These are phyloP conservation scores for Plasmodium chabaudi DNA, from an alignment of 169 alveolate genomes.

Conservation along the genomic window DNA sequence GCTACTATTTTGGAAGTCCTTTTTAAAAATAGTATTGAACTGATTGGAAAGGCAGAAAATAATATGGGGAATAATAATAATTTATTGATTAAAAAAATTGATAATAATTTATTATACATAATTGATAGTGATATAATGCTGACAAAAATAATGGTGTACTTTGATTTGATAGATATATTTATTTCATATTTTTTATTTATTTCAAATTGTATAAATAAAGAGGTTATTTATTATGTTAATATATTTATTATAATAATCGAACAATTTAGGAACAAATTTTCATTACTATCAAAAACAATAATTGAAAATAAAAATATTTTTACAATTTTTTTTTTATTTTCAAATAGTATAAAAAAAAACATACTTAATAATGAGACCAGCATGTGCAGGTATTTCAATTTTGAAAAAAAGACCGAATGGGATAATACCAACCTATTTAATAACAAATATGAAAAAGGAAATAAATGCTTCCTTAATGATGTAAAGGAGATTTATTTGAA, in stretches of 20 bases:
- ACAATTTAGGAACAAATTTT: not conserved
- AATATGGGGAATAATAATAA: not conserved
- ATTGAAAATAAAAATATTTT: not conserved
- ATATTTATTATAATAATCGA: not conserved
- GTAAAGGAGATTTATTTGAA: not conserved
- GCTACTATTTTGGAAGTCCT: not conserved
- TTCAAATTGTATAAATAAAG: not conserved
- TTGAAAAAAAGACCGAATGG: not conserved
- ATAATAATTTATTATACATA: conserved; percentile 12
- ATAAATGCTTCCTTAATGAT: not conserved
- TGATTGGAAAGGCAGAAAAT: no score
- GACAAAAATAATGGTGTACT: conserved; percentile 3
- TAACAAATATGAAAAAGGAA: not conserved
- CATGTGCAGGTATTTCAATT: not conserved
- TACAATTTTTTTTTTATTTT: conserved; percentile 13
- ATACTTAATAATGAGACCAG: not conserved
- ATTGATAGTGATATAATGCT: conserved; percentile 16
- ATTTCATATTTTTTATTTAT: conserved; percentile 2
- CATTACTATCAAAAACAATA: not conserved
- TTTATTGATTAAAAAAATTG: conserved; percentile 10
- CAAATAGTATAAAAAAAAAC: not conserved
- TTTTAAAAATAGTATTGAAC: no score
- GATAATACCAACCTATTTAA: no score
- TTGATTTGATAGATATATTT: conserved; percentile 9
- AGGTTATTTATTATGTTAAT: not conserved